Conservation (phyloP, 2,329 filamentous ascomycete genomes). For the Mariannaea sp. region DNA sequence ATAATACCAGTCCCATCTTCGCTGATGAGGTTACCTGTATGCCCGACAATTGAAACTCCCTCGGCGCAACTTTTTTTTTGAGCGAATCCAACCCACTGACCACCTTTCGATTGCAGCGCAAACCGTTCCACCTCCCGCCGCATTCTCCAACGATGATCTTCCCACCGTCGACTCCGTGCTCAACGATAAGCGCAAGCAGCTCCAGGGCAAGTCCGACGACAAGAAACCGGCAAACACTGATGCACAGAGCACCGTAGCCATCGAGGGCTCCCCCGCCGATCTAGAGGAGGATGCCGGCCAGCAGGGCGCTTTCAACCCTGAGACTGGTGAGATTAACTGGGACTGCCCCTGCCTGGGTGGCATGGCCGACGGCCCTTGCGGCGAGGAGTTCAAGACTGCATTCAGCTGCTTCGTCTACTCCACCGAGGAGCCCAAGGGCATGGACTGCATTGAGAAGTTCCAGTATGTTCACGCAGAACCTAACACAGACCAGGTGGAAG, state of each 20-base stretch:
- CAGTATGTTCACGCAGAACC: conserved; percentile 66
- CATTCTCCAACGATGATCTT: conserved; percentile 62
- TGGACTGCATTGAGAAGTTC: conserved; percentile 97
- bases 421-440: conserved; percentile 92
- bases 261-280: conserved; percentile 50
- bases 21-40: conserved; percentile 79
- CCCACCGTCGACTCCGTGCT: conserved; percentile 71
- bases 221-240: conserved; percentile 33
- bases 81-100: conserved; percentile 17
- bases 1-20: conserved; percentile 88
- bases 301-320: conserved; percentile 94
- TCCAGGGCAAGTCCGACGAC: conserved; percentile 40
- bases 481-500: neutral
- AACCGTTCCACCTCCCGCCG: conserved; percentile 49
- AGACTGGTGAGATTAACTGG: conserved; percentile 99
- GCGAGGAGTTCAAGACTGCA: conserved; percentile 90
- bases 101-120: conserved; percentile 28
- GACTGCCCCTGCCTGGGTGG: conserved; percentile 96
- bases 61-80: neutral
- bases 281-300: conserved; percentile 82
- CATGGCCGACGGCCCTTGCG: conserved; percentile 95
- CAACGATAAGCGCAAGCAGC: conserved; percentile 63
- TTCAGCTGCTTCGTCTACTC: conserved; percentile 99
- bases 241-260: conserved; percentile 31
- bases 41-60: conserved; percentile 43